Percentiles rank a stretch among this genome's conserved stretches.
phyloP scores from a whole-genome alignment of 805 yeast genomes.

The Aciculoconidium aculeatum region DNA sequence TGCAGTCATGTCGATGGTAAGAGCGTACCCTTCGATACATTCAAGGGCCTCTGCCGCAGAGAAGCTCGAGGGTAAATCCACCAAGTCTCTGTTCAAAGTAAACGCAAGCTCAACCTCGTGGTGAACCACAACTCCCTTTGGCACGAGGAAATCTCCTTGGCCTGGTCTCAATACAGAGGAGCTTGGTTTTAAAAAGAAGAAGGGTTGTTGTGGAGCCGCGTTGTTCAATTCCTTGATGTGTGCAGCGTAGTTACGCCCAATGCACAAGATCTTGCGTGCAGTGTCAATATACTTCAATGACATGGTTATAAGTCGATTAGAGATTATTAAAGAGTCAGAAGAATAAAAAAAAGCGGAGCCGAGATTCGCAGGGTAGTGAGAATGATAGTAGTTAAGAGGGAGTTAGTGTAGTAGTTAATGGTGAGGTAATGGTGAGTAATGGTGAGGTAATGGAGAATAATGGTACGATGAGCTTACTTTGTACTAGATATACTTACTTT shows the following conservation, averaged over 20 bases:
- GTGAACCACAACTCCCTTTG: conserved; percentile 74
- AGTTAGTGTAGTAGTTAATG: too few species aligned
- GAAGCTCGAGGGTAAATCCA: conserved; percentile 56
- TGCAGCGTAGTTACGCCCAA: conserved; percentile 96
- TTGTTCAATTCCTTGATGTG: conserved; percentile 89
- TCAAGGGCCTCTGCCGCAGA: conserved; percentile 64
- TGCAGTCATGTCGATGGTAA: conserved; percentile 92
- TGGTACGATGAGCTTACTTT: too few species aligned
- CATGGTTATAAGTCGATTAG: too few species aligned
- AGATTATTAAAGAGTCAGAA: neutral
- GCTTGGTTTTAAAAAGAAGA: conserved; percentile 87
- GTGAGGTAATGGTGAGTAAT: too few species aligned
- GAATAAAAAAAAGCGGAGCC: too few species aligned
- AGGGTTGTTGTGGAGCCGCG: conserved; percentile 76
- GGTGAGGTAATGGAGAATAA: too few species aligned
- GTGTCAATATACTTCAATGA: conserved; percentile 44
- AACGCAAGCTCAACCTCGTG: conserved; percentile 93
- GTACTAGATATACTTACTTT: too few species aligned
- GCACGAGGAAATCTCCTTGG: conserved; percentile 76
- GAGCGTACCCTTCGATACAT: conserved; percentile 78
- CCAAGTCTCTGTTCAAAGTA: conserved; percentile 57
- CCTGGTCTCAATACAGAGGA: conserved; percentile 58
- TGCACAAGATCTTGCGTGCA: conserved; percentile 82
- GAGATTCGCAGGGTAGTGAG: too few species aligned
- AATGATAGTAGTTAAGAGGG: too few species aligned